Percentiles rank a stretch among this genome's conserved stretches.
These are phyloP conservation scores for Waltiozyma sp. DNA, from an alignment of 1,139 yeast species.

Conservation along the genomic window DNA sequence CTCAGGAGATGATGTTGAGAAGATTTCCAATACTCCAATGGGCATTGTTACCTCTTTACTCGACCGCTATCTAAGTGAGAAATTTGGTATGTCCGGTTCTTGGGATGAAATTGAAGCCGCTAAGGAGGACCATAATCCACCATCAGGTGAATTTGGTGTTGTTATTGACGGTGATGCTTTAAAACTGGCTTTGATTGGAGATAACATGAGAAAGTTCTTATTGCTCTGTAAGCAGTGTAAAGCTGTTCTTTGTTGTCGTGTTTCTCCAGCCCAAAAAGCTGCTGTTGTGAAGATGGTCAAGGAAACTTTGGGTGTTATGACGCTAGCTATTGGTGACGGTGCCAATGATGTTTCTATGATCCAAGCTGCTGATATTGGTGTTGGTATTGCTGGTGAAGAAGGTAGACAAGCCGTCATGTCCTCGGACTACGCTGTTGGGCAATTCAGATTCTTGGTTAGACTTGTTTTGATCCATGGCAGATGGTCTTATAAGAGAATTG, in stretches of 20 bases:
- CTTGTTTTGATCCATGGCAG: slow-evolving; percentile 86
- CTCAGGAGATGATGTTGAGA: slow-evolving; percentile 30
- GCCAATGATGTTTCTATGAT: slow-evolving; percentile 99
- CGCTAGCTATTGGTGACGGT: slow-evolving; percentile 95
- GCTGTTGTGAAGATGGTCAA: slow-evolving; percentile 88
- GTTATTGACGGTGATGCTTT: slow-evolving; percentile 91
- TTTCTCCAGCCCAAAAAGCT: slow-evolving; percentile 95
- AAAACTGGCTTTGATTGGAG: slow-evolving; percentile 54
- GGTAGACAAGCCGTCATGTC: slow-evolving; percentile 98
- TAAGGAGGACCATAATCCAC: slow-evolving; percentile 63
- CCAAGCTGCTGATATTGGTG: slow-evolving; percentile 96
- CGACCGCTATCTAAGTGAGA: slow-evolving; percentile 45
- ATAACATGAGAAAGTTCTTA: slow-evolving; percentile 57
- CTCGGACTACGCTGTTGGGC: slow-evolving; percentile 94
- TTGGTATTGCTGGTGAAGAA: slow-evolving; percentile 97
- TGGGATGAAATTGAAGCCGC: slow-evolving; percentile 48
- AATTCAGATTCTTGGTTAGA: slow-evolving; percentile 73
- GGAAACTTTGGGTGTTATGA: slow-evolving; percentile 70
- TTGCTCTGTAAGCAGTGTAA: slow-evolving; percentile 86
- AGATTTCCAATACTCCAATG: slow-evolving; percentile 25
- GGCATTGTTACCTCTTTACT: slow-evolving; percentile 46
- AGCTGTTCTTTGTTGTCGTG: slow-evolving; percentile 92
- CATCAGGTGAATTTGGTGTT: slow-evolving; percentile 67
- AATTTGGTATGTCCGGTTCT: slow-evolving; percentile 58
- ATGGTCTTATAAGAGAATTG: slow-evolving; percentile 86